A percentile compares a stretch with the other conserved stretches of the same genome.
These are phyloP conservation scores for Tilletiopsis washingtonensis DNA, from an alignment of 1,284 basidiomycete species.

Conservation along the genomic window DNA sequence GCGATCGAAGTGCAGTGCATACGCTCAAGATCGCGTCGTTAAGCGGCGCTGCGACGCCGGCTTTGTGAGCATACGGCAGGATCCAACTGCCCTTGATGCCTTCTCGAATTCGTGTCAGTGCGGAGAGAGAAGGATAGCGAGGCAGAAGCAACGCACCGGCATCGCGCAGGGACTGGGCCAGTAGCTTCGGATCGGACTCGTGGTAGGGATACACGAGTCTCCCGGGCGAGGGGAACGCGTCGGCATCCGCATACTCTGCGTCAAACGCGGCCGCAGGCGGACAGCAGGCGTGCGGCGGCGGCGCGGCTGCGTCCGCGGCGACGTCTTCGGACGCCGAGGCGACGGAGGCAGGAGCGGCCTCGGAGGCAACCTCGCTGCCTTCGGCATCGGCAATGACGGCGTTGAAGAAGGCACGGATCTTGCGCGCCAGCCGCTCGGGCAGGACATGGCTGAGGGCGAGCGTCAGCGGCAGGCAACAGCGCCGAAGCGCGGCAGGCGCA, in stretches of 20 bases:
- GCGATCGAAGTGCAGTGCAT: not conserved
- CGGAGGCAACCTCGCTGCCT: too few relatives aligned
- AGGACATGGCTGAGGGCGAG: slow-evolving; percentile 2
- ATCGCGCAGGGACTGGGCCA: not conserved
- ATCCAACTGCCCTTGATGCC: slow-evolving; percentile 2
- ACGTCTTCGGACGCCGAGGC: not conserved
- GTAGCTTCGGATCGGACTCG: not conserved
- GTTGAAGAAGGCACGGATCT: slow-evolving; percentile 8
- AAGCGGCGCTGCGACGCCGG: not conserved
- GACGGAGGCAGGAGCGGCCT: too few relatives aligned
- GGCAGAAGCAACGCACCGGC: too few relatives aligned
- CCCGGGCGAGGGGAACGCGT: not conserved
- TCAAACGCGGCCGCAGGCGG: not conserved
- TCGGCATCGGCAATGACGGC: not conserved
- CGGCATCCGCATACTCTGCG: not conserved
- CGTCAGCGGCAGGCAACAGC: slow-evolving; percentile 3
- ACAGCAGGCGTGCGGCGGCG: not conserved
- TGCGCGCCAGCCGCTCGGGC: not conserved
- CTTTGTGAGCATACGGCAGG: slow-evolving; percentile 9
- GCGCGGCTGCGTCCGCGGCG: not conserved
- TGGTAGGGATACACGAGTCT: slow-evolving; percentile 3
- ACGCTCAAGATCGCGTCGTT: slow-evolving; percentile 3
- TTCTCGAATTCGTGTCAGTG: too few relatives aligned
- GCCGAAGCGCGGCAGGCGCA: not conserved
- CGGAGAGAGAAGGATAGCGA: too few relatives aligned